Base-by-base conservation (phyloP, 108 stramenopile genomes). In the Licmophora abbreviata region DNA sequence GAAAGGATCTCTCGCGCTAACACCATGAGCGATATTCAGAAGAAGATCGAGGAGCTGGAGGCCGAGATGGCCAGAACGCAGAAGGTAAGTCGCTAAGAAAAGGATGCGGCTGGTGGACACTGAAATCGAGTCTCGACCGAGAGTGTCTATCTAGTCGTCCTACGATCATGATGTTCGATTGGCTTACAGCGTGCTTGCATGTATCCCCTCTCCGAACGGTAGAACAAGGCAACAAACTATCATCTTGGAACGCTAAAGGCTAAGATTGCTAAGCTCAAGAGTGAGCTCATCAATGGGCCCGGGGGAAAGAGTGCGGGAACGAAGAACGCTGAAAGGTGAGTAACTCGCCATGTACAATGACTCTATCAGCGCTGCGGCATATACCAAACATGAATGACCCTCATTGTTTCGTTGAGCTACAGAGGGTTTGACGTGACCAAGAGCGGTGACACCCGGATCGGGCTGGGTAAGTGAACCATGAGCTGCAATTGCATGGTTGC, bases 391-490 rank as follows among this genome's bases (percentile, higher is more conserved):
- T n/a, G n/a, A n/a, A n/a, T n/a, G n/a, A n/a, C n/a, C n/a, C n/a
- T n/a, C n/a, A n/a, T n/a, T n/a, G n/a, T n/a, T n/a, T n/a, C n/a
- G n/a, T n/a, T n/a, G n/a, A n/a, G n/a, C n/a, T n/a, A n/a, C n/a
- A n/a, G n/a, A 9, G 98, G 98, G 23, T 99, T 99, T 65, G 97
- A 99, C 51, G 99, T 99, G 9, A 82, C 82, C 17, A 87, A 95
- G 49, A 73, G 77, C 22, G 99, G 99, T 11, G 99, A 99, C 48
- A 97, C 97, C 2, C 81, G 97, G 12, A 86, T 99, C 35, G 98
- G 90, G 6, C 48, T 96, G 7, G n/a, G n/a, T n/a, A n/a, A n/a
- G n/a, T n/a, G n/a, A n/a, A n/a, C n/a, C n/a, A n/a, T n/a, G n/a
- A n/a, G n/a, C n/a, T n/a, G 66, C 48, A 47, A 28, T 21, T 56